phyloP scores from a whole-genome alignment of 2,329 filamentous ascomycete species.

The Acrodontium crateriforme region DNA sequence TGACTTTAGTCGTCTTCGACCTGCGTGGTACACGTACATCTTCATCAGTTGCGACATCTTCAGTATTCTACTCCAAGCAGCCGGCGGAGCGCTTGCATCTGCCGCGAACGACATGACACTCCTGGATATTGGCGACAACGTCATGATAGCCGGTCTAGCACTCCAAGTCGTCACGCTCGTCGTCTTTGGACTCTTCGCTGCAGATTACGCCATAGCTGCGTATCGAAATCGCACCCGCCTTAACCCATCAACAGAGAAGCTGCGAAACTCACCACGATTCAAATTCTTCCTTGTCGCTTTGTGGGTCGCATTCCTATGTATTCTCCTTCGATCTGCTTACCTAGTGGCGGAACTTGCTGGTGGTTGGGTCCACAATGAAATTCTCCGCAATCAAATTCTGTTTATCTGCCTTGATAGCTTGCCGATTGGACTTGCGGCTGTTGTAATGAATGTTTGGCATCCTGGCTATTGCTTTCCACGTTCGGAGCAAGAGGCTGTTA shows the following conservation, averaged over 20 bases:
- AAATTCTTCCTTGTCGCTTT: conserved; percentile 16
- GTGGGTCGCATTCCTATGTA: conserved; percentile 13
- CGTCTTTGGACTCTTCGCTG: conserved; percentile 31
- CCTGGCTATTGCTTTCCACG: conserved; percentile 18
- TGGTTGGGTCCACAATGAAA: conserved; percentile 14
- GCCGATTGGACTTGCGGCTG: conserved; percentile 13
- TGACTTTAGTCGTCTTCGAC: conserved; percentile 14
- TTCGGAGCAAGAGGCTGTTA: not conserved
- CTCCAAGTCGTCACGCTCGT: conserved; percentile 42
- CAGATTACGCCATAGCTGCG: conserved; percentile 21
- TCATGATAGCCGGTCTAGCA: conserved; percentile 45
- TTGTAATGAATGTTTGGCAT: conserved; percentile 20
- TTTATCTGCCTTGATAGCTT: conserved; percentile 24
- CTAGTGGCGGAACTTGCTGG: conserved; percentile 18
- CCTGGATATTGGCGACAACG: conserved; percentile 36
- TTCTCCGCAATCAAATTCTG: conserved; percentile 13
- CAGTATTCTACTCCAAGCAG: conserved; percentile 45
- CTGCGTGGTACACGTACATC: conserved; percentile 34
- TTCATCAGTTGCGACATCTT: conserved; percentile 47
- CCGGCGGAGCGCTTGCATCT: conserved; percentile 44
- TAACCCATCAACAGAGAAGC: conserved; percentile 13
- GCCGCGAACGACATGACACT: conserved; percentile 29
- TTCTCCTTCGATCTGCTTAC: conserved; percentile 17
- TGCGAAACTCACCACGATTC: conserved; percentile 23
- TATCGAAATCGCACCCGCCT: conserved; percentile 10